phyloP scores from a whole-genome alignment of 371 early-diverging fungal species.

The Rhizopus sp. region DNA sequence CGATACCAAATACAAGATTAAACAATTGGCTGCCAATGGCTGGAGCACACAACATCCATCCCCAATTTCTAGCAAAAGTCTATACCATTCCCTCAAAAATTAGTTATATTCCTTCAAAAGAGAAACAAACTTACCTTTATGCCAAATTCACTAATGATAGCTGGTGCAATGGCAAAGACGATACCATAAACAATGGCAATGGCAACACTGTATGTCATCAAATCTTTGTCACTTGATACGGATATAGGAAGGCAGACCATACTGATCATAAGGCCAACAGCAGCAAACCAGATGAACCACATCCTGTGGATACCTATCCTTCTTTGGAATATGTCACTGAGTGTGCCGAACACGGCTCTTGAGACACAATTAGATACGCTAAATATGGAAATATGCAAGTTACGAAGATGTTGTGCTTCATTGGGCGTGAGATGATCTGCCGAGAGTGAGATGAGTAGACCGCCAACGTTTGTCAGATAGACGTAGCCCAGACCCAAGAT shows the following conservation, averaged over 20 bases:
- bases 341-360: slow-evolving; percentile 40
- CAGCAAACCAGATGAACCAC: slow-evolving; percentile 43
- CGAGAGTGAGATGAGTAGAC: slow-evolving; percentile 35
- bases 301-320: slow-evolving; percentile 40
- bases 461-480: slow-evolving; percentile 44
- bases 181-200: slow-evolving; percentile 44
- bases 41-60: slow-evolving; percentile 48
- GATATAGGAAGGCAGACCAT: slow-evolving; percentile 6
- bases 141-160: slow-evolving; percentile 46
- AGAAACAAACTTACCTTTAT: slow-evolving; percentile 26
- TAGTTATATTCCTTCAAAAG: neutral
- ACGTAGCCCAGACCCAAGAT: slow-evolving; percentile 48
- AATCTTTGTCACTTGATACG: slow-evolving; percentile 15
- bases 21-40: slow-evolving; percentile 48
- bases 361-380: slow-evolving; percentile 51
- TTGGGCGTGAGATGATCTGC: slow-evolving; percentile 1
- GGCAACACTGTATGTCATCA: slow-evolving; percentile 35
- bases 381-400: slow-evolving; percentile 44
- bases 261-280: slow-evolving; percentile 13
- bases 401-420: slow-evolving; percentile 39
- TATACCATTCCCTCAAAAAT: slow-evolving; percentile 3
- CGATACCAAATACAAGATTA: slow-evolving; percentile 42
- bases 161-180: slow-evolving; percentile 46
- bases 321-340: slow-evolving; percentile 45
- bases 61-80: slow-evolving; percentile 54